Evolutionary conservation across 2,329 filamentous ascomycete genomes (phyloP).

Genomic region (Alternaria sp.): DNA sequence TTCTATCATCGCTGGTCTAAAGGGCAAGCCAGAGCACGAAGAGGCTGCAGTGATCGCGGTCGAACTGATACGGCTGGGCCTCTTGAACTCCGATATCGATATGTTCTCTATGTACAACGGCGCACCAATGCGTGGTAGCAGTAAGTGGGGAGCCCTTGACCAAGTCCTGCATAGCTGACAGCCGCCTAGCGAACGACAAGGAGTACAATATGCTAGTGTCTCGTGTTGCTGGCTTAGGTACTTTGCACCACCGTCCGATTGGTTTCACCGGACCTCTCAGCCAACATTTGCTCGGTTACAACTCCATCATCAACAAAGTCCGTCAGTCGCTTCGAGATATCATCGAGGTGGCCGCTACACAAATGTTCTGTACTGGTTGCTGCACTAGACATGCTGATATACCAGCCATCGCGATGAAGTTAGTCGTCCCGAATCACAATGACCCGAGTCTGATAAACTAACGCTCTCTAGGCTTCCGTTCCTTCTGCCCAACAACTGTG

Average conservation of each 20-base stretch:
- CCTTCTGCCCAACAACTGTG: conserved; percentile 72
- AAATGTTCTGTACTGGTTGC: conserved; percentile 81
- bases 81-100: conserved; percentile 72
- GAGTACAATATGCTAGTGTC: conserved; percentile 81
- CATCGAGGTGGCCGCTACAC: conserved; percentile 79
- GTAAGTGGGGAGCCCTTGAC: conserved; percentile 27
- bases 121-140: conserved; percentile 62
- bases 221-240: conserved; percentile 81
- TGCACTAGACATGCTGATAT: conserved; percentile 68
- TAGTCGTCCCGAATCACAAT: conserved; percentile 44
- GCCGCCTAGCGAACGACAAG: conserved; percentile 70
- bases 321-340: conserved; percentile 81
- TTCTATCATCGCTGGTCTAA: conserved; percentile 70
- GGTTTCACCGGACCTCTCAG: conserved; percentile 95
- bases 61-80: conserved; percentile 79
- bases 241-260: conserved; percentile 80
- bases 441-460: conserved; percentile 31
- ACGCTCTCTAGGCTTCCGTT: conserved; percentile 63
- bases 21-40: conserved; percentile 65
- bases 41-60: conserved; percentile 83
- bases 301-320: conserved; percentile 80
- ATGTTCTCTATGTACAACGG: conserved; percentile 65
- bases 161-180: conserved; percentile 18
- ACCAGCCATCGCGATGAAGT: conserved; percentile 75
- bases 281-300: conserved; percentile 85